Evolutionary conservation across 768 basidiomycete genomes (phyloP), one percentile per base, ranked within the genome.

Genomic region (Pisolithus orientalis): DNA sequence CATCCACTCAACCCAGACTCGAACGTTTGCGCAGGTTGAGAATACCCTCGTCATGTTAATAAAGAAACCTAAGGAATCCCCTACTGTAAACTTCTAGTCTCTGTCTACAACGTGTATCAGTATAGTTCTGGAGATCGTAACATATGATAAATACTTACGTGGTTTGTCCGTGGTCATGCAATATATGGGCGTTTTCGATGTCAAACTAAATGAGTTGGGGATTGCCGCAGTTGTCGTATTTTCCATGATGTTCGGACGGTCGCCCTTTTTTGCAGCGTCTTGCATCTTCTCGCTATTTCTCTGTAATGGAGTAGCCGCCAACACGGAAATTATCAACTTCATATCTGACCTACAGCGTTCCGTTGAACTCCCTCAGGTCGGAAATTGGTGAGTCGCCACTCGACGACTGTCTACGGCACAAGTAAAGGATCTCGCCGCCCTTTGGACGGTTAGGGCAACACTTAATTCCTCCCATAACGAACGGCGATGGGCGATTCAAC

Each of bases 311-410:
- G 69, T 56, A 31, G 57, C 67, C 47, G 82, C 76, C 21, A 84
- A 86, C 65, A 86, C 84, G 34, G 83, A 86, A 68, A 84, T 86
- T 58, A 65, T 82, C 63, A 82, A 80, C 63, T 82, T 85, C 60
- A 63, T 61, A 25, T 67, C 72, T 44, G 58, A 65, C 14, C 64
- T 64, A 39, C 59, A 14, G 54, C 44, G 31, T 42, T 14, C 51
- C 8, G 55, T 55, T 24, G 57, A 58, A 57, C 55, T 62, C 32
- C 52, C 57, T 29, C 52, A 44, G 24, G 51, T 64, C 59, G 62
- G 63, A 66, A 68, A 70, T 61, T 57, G 64, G 59, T 63, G 57
- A 58, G 59, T 57, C 25, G 37, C 46, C 31, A 49, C 51, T 44
- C 52, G 37, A 51, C 49, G 64, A 63, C 63, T 50, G 45, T 13